These are phyloP conservation scores for Solanum medicagineum DNA, from an alignment of 257 asterid species.

Conservation along the genomic window DNA sequence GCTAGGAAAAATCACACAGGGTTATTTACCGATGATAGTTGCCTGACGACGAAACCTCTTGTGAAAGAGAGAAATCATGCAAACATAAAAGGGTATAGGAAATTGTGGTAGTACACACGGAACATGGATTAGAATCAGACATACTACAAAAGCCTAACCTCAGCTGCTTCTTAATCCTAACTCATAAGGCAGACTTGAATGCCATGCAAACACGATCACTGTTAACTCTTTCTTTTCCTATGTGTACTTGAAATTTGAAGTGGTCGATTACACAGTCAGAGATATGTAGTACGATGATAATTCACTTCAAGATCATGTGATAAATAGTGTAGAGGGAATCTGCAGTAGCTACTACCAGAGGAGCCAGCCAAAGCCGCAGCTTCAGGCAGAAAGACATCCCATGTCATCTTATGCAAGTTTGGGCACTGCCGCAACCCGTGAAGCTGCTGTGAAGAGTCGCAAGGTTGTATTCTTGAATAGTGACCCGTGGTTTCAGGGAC, in stretches of 20 bases:
- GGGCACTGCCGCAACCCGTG: constrained; percentile 72
- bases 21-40: neutral
- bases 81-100: neutral
- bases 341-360: constrained; percentile 43
- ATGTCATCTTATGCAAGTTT: constrained; percentile 38
- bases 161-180: too few species aligned
- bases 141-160: too few species aligned
- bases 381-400: constrained; percentile 58
- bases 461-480: neutral
- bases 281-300: neutral
- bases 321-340: constrained; percentile 56
- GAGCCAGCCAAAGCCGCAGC: constrained; percentile 49
- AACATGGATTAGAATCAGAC: neutral
- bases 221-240: neutral
- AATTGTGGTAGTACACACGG: neutral
- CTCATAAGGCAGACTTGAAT: neutral
- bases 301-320: constrained; percentile 39
- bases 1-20: neutral
- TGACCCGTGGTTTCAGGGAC: neutral
- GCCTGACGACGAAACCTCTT: neutral
- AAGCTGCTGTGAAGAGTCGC: constrained; percentile 78
- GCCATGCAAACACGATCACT: neutral
- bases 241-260: neutral
- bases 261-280: neutral
- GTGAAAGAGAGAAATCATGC: neutral